phyloP scores from a whole-genome alignment of 2,329 filamentous ascomycete genomes.

The Diaporthe aspalathi region DNA sequence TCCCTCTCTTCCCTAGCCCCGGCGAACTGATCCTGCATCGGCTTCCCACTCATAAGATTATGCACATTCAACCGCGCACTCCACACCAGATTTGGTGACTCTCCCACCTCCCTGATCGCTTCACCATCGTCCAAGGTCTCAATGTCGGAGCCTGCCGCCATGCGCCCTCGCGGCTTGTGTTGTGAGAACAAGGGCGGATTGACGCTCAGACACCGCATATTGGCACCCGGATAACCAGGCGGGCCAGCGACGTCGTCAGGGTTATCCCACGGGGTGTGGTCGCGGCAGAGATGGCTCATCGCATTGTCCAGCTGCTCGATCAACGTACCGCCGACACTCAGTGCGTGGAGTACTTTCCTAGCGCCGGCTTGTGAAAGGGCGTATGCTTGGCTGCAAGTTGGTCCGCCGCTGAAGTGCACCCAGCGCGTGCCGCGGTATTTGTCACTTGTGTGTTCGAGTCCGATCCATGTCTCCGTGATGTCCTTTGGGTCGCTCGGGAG shows the following conservation, averaged over 20 bases:
- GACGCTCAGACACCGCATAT: constrained; percentile 38
- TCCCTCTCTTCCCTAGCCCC: not conserved
- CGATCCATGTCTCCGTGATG: constrained; percentile 33
- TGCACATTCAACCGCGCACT: constrained; percentile 39
- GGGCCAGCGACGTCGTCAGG: constrained; percentile 30
- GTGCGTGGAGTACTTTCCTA: constrained; percentile 35
- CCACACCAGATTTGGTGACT: constrained; percentile 38
- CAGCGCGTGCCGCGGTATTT: constrained; percentile 33
- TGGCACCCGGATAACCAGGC: constrained; percentile 34
- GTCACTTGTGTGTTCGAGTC: constrained; percentile 28
- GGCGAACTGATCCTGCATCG: constrained; percentile 33
- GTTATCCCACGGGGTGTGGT: constrained; percentile 35
- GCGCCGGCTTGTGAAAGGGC: constrained; percentile 36
- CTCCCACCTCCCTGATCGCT: constrained; percentile 31
- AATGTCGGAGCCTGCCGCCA: constrained; percentile 38
- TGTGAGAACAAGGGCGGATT: constrained; percentile 38
- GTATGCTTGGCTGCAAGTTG: constrained; percentile 39
- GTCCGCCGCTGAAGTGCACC: constrained; percentile 39
- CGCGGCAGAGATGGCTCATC: constrained; percentile 34
- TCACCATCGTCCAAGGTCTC: constrained; percentile 35
- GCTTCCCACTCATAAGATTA: constrained; percentile 35
- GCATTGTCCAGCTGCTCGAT: constrained; percentile 39
- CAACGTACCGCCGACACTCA: constrained; percentile 37
- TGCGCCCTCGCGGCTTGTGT: constrained; percentile 36
- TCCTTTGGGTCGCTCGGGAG: constrained; percentile 6